Percentiles rank a stretch among this genome's conserved stretches.
phyloP scores from a whole-genome alignment of 164 flowering plant species.

The Aristolochia fimbriata region DNA sequence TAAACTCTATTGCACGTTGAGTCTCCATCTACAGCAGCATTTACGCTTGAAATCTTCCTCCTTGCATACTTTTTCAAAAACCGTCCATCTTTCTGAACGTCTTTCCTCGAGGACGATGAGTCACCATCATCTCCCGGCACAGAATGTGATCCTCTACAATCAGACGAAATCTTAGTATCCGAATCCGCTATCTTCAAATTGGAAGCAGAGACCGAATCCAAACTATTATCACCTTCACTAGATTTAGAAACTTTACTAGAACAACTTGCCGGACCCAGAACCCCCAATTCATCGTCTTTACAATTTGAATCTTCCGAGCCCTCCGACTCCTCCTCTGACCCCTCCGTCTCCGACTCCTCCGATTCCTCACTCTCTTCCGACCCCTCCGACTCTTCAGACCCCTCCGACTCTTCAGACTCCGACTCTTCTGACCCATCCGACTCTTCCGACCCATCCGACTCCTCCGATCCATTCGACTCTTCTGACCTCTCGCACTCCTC shows the following conservation, averaged over 20 bases:
- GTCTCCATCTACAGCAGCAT: not conserved
- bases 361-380: no score
- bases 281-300: constrained; percentile 6
- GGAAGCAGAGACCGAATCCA: constrained; percentile 15
- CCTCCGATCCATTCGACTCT: not conserved
- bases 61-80: no score
- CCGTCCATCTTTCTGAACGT: no score
- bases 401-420: no score
- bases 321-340: no score
- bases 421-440: no score
- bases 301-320: not conserved
- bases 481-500: not conserved
- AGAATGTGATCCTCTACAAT: not conserved
- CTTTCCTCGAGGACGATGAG: no score
- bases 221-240: constrained; percentile 17
- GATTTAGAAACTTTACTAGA: constrained; percentile 17
- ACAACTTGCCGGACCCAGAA: constrained; percentile 26
- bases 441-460: no score
- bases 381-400: no score
- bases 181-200: constrained; percentile 4
- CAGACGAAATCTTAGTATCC: constrained; percentile 3
- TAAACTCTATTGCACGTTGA: not conserved
- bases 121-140: constrained; percentile 5
- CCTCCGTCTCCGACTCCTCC: no score
- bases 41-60: no score